Evolutionary conservation across 2,329 filamentous ascomycete species (phyloP).

Genomic region (Penicillium sp.): DNA sequence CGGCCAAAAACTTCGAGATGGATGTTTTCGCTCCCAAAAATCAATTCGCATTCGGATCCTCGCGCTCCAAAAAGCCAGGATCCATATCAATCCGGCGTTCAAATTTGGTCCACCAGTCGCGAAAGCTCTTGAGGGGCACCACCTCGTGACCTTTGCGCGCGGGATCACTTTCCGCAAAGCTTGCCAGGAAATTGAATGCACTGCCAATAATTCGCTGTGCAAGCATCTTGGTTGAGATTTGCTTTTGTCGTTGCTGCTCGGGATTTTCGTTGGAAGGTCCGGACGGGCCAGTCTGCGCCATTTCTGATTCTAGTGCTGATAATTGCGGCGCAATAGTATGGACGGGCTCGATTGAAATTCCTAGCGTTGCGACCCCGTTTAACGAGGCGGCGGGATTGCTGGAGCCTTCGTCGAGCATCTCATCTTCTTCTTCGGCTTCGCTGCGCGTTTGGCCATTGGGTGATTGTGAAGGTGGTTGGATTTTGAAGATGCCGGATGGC

Average conservation of each 20-base stretch:
- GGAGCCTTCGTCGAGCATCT: constrained; percentile 45
- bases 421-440: constrained; percentile 35
- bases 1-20: too few species aligned
- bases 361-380: constrained; percentile 60
- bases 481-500: constrained; percentile 84
- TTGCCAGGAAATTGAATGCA: constrained; percentile 91
- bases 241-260: constrained; percentile 24
- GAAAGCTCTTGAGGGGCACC: constrained; percentile 88
- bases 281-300: constrained; percentile 8
- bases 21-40: background rate
- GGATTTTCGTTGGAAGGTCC: constrained; percentile 27
- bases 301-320: constrained; percentile 46
- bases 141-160: constrained; percentile 64
- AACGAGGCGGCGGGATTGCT: constrained; percentile 19
- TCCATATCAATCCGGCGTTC: constrained; percentile 79
- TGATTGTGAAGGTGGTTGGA: constrained; percentile 38
- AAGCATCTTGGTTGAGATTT: constrained; percentile 65
- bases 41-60: constrained; percentile 40
- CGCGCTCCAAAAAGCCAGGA: constrained; percentile 79
- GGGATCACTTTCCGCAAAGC: constrained; percentile 63
- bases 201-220: constrained; percentile 94
- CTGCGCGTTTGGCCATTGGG: constrained; percentile 14
- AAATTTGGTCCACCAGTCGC: constrained; percentile 98
- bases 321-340: constrained; percentile 66
- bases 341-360: constrained; percentile 73